Conservation (phyloP, 2,329 filamentous ascomycete species). For the Microcyclospora pomicola region DNA sequence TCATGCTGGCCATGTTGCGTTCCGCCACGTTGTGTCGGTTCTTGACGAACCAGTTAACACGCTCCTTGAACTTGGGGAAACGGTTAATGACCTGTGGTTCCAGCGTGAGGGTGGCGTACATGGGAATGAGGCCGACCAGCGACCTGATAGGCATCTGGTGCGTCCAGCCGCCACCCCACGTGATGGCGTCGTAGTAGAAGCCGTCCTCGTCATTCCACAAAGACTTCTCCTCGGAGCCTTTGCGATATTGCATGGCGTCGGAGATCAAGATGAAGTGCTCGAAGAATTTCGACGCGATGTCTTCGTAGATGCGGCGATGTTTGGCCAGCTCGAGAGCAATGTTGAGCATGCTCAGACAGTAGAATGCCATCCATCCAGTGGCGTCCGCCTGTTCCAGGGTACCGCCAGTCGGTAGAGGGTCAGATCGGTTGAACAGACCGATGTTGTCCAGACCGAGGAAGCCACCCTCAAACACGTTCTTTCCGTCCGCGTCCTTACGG, state of each 20-base stretch:
- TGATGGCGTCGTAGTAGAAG: conserved; percentile 98
- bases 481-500: conserved; percentile 83
- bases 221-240: conserved; percentile 59
- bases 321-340: conserved; percentile 91
- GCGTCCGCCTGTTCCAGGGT: conserved; percentile 92
- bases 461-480: conserved; percentile 94
- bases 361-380: conserved; percentile 98
- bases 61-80: conserved; percentile 83
- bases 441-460: conserved; percentile 96
- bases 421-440: conserved; percentile 90
- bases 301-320: conserved; percentile 87
- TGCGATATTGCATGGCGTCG: conserved; percentile 75
- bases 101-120: conserved; percentile 82
- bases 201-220: conserved; percentile 94
- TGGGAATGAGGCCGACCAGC: conserved; percentile 80
- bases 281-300: conserved; percentile 95
- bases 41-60: conserved; percentile 86
- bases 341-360: conserved; percentile 91
- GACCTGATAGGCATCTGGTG: conserved; percentile 87
- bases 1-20: conserved; percentile 88
- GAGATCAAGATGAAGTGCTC: conserved; percentile 97
- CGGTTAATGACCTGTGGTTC: conserved; percentile 89
- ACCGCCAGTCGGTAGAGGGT: conserved; percentile 85
- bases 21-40: conserved; percentile 77
- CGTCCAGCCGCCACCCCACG: conserved; percentile 84